phyloP scores from a whole-genome alignment of 2,329 filamentous ascomycete species.

The Fusarium sp. region DNA sequence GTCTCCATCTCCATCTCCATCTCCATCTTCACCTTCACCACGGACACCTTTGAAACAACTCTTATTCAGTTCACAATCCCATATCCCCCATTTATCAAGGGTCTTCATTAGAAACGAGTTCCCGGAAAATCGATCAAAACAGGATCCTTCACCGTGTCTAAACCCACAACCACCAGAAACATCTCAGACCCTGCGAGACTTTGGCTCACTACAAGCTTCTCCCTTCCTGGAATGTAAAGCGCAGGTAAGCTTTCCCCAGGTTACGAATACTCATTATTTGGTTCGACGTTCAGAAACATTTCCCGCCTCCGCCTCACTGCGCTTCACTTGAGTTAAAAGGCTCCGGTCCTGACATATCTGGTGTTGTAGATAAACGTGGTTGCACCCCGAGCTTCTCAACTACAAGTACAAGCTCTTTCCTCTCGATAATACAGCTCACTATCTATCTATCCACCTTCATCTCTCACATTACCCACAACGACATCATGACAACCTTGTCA shows the following conservation, averaged over 20 bases:
- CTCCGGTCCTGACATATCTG: slow-evolving; percentile 36
- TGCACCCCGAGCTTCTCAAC: slow-evolving; percentile 40
- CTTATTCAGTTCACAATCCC: neutral
- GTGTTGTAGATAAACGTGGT: slow-evolving; percentile 45
- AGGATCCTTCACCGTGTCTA: slow-evolving; percentile 18
- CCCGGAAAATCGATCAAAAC: slow-evolving; percentile 21
- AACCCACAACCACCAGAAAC: slow-evolving; percentile 28
- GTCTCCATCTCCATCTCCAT: neutral
- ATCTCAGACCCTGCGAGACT: slow-evolving; percentile 42
- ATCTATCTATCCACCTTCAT: slow-evolving; percentile 13
- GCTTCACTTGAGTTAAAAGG: slow-evolving; percentile 9
- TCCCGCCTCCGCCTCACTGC: slow-evolving; percentile 18
- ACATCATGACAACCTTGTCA: slow-evolving; percentile 50
- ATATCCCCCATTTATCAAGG: neutral
- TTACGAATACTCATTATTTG: slow-evolving; percentile 24
- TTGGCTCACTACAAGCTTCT: slow-evolving; percentile 37
- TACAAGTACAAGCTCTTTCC: slow-evolving; percentile 31
- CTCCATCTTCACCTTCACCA: slow-evolving; percentile 1
- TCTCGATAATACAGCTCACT: slow-evolving; percentile 6
- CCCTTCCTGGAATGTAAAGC: slow-evolving; percentile 47
- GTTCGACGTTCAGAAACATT: slow-evolving; percentile 12
- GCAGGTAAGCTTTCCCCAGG: slow-evolving; percentile 43
- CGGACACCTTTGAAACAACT: slow-evolving; percentile 11
- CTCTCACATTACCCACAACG: slow-evolving; percentile 15
- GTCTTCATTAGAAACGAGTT: slow-evolving; percentile 10